Percentiles rank a stretch among this genome's conserved stretches.
phyloP scores from a whole-genome alignment of 176 grass and related monocot genomes.

The Paspalum notatum region DNA sequence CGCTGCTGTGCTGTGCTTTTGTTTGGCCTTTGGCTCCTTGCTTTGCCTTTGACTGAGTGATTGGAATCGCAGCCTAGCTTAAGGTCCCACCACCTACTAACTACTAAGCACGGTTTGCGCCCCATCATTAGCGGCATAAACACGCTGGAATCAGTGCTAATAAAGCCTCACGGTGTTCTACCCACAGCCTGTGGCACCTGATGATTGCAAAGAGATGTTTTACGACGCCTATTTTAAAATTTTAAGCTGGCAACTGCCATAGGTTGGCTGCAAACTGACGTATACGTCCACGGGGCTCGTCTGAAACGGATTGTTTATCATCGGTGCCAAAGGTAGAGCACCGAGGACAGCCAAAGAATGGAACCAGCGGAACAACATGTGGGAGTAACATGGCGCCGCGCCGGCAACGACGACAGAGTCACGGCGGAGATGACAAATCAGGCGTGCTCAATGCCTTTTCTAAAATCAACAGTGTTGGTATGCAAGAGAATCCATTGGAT shows the following conservation, averaged over 20 bases:
- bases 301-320: not conserved
- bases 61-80: constrained; percentile 24
- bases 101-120: constrained; percentile 35
- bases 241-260: no score
- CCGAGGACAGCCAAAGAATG: constrained; percentile 25
- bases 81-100: not conserved
- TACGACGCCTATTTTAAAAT: not conserved
- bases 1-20: constrained; percentile 19
- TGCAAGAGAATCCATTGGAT: constrained; percentile 48
- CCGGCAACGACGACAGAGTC: constrained; percentile 5
- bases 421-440: constrained; percentile 23
- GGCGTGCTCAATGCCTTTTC: constrained; percentile 1
- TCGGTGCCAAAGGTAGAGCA: constrained; percentile 6
- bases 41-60: constrained; percentile 19
- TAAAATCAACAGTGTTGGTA: constrained; percentile 36
- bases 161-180: not conserved
- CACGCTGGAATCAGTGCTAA: not conserved
- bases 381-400: constrained; percentile 34
- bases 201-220: not conserved
- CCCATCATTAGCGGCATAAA: constrained; percentile 34
- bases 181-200: not conserved
- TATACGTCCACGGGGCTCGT: not conserved
- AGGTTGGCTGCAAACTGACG: no score
- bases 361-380: constrained; percentile 38
- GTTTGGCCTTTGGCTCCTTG: constrained; percentile 23